phyloP scores from a whole-genome alignment of 2,329 filamentous ascomycete species.

The Fusarium piperis region DNA sequence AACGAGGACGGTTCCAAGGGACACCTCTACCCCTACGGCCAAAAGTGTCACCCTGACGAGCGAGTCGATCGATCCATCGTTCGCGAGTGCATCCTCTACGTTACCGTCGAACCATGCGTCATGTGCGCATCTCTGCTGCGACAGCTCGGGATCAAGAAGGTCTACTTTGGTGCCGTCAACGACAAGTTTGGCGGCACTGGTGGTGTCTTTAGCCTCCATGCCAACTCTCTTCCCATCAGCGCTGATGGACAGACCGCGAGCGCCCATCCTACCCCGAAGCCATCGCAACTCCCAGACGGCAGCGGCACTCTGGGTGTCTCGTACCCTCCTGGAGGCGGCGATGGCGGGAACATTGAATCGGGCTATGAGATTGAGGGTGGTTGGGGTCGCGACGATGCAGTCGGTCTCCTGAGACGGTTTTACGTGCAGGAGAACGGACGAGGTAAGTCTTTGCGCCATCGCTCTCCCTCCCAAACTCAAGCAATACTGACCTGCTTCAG shows the following conservation, averaged over 20 bases:
- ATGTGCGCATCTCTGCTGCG: conserved; percentile 96
- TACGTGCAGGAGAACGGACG: conserved; percentile 98
- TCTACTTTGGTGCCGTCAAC: conserved; percentile 95
- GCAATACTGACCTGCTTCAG: conserved; percentile 41
- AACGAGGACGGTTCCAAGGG: conserved; percentile 65
- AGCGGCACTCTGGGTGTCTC: conserved; percentile 50
- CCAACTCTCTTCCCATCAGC: conserved; percentile 60
- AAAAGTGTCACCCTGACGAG: conserved; percentile 64
- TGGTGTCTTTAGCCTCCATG: conserved; percentile 88
- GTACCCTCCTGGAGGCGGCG: conserved; percentile 53
- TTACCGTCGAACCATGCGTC: conserved; percentile 97
- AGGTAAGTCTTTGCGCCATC: conserved; percentile 61
- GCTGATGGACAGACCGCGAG: conserved; percentile 52
- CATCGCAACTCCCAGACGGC: conserved; percentile 50
- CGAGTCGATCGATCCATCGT: conserved; percentile 75
- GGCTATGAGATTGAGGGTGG: conserved; percentile 87
- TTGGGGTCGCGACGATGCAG: conserved; percentile 90
- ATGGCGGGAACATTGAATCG: conserved; percentile 77
- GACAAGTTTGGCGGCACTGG: conserved; percentile 97
- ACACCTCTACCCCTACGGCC: conserved; percentile 69
- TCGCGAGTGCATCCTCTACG: conserved; percentile 81
- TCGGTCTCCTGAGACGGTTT: conserved; percentile 90
- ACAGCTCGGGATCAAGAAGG: conserved; percentile 86
- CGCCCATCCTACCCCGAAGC: conserved; percentile 50
- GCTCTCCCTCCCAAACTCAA: fast-evolving